Evolutionary conservation across 1,284 basidiomycete genomes (phyloP), one percentile per base, ranked within the genome.

Genomic region (Veloporphyrellus conicus): DNA sequence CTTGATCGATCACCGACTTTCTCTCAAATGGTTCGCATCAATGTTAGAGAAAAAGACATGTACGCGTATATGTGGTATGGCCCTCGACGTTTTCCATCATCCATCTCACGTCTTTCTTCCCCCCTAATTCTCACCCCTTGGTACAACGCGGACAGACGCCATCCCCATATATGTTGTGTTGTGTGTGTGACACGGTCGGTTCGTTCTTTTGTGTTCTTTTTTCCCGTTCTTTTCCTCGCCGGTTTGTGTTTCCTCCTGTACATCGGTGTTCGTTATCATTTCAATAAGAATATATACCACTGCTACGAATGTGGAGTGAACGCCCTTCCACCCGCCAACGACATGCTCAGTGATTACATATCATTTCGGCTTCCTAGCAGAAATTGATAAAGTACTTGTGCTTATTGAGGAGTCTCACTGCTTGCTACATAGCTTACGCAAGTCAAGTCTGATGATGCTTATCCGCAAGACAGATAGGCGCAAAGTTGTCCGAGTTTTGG

Each of bases 131-230:
- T 25, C 12, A 31, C 42, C 41, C 57, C 41, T 48, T 46, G 36
- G 40, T 61, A 49, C 37, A 27, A 60, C 56, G 55, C 47, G 52
- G 41, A 41, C 41, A 22, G 33, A 36, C n/a, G 40, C 50, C 41
- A 29, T 49, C 45, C 39, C 34, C 41, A 31, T 53, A 40, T 32
- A n/a, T n/a, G 23, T 32, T 40, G 27, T 44, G 37, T 36, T 51
- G 34, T 33, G 32, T 51, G 41, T 63, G 50, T 62, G 47, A 48
- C 48, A 64, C 62, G 62, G 62, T 64, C 42, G 62, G 59, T 64
- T 51, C 54, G 15, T 59, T 63, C 38, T 57, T 40, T 42, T 15
- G 9, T 31, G 3, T 31, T 11, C 14, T 14, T 31, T 2, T 31
- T 31, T 31, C 29, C 12, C 14, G n/a, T 28, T 8, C 29, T 16